Percentiles rank a stretch among this genome's conserved stretches.
phyloP scores from a whole-genome alignment of 75 land plant species.

The Selaginella tamariscina region DNA sequence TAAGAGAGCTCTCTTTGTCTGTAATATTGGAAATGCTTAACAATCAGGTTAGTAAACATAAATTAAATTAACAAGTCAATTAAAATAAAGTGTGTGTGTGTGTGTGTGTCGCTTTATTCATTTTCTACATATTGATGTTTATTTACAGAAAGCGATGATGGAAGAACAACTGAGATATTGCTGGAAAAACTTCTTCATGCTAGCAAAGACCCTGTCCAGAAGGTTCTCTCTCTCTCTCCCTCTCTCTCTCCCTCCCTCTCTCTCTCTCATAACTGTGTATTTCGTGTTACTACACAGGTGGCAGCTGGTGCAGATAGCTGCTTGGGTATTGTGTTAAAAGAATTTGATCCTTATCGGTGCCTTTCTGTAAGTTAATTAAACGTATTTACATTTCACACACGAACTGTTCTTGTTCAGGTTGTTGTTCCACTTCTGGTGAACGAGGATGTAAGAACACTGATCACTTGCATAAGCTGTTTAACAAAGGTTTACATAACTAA shows the following conservation, averaged over 20 bases:
- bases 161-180: background rate
- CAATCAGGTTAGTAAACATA: constrained; percentile 1
- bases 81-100: background rate
- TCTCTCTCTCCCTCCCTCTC: too few relatives aligned
- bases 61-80: background rate
- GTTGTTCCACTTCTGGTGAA: constrained; percentile 9
- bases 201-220: background rate
- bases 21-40: constrained; percentile 3
- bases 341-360: constrained; percentile 9
- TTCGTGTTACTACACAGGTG: background rate
- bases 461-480: constrained; percentile 7
- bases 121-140: background rate
- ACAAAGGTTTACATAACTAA: background rate
- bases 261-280: background rate
- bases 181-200: constrained; percentile 9
- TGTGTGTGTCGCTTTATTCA: background rate
- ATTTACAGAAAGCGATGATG: background rate
- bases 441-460: background rate
- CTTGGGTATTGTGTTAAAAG: background rate
- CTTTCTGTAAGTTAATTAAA: background rate
- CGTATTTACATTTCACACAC: background rate
- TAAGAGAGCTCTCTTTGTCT: background rate
- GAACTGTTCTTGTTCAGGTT: background rate
- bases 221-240: too few relatives aligned
- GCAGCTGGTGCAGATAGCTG: background rate